phyloP scores from a whole-genome alignment of 768 basidiomycete genomes.

The Dentipellis fragilis region DNA sequence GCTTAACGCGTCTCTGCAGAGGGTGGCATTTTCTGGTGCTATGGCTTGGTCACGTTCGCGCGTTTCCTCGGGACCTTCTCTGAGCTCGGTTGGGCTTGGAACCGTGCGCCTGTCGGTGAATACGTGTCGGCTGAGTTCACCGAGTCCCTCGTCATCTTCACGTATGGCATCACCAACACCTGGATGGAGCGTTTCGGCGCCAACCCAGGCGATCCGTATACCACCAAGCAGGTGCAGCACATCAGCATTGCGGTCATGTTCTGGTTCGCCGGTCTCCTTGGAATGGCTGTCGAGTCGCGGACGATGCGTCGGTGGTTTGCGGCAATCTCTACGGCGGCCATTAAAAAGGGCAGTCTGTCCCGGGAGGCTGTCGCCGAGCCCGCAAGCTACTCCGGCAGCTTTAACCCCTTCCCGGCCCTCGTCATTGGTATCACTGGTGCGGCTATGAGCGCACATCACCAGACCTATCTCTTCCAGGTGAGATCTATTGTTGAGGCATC shows the following conservation, averaged over 20 bases:
- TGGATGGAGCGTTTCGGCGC: constrained; percentile 98
- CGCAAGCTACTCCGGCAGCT: constrained; percentile 62
- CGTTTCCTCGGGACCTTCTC: constrained; percentile 89
- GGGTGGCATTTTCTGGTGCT: constrained; percentile 89
- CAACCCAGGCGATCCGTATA: constrained; percentile 69
- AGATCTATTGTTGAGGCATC: background rate
- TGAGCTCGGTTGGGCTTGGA: constrained; percentile 94
- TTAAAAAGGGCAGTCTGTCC: constrained; percentile 12
- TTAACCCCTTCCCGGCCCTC: constrained; percentile 89
- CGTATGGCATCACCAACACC: constrained; percentile 84
- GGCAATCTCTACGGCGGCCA: constrained; percentile 33
- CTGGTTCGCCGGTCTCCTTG: constrained; percentile 85
- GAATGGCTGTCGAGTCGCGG: constrained; percentile 83
- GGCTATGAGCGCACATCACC: constrained; percentile 89
- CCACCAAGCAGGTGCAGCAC: constrained; percentile 88
- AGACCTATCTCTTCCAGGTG: constrained; percentile 84
- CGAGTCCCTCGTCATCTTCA: constrained; percentile 74
- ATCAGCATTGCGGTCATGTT: constrained; percentile 95
- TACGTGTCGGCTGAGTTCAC: constrained; percentile 60
- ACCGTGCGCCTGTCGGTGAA: constrained; percentile 39
- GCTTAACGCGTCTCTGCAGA: constrained; percentile 31
- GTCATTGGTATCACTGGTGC: constrained; percentile 90
- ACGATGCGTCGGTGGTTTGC: constrained; percentile 66
- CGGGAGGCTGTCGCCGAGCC: constrained; percentile 52
- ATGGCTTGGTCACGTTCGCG: constrained; percentile 82